These are phyloP conservation scores for Aspergillus sp. DNA, from an alignment of 2,329 filamentous ascomycete species.

Conservation along the genomic window DNA sequence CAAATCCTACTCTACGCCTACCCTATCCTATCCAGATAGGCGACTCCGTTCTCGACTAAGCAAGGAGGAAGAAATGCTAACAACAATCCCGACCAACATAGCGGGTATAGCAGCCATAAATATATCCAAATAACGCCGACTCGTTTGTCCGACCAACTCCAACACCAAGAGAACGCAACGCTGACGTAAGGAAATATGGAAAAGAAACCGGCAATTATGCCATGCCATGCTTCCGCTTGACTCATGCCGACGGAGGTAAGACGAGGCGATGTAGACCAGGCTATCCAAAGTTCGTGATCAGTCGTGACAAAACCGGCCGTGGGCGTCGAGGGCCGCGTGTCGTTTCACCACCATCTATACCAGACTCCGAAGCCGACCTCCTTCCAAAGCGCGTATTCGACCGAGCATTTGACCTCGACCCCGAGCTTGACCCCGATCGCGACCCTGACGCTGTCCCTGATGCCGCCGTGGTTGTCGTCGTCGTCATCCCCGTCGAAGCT, in stretches of 20 bases:
- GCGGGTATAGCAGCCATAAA: not conserved
- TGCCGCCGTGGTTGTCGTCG: not conserved
- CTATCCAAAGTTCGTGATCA: constrained; percentile 41
- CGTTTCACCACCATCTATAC: constrained; percentile 1
- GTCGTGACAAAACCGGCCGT: constrained; percentile 40
- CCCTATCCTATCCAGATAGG: not conserved
- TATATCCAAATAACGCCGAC: not conserved
- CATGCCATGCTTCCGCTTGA: not conserved
- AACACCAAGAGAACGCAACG: not conserved
- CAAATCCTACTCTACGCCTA: not conserved
- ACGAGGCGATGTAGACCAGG: not conserved
- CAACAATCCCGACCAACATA: not conserved
- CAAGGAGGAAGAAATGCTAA: not conserved
- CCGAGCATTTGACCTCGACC: not conserved
- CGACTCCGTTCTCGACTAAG: not conserved
- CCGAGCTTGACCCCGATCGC: not conserved
- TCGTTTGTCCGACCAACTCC: not conserved
- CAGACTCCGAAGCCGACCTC: not conserved
- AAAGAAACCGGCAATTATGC: not conserved
- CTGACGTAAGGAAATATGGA: not conserved
- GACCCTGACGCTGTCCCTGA: not conserved
- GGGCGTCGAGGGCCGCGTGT: constrained; percentile 27
- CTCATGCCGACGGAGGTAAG: not conserved
- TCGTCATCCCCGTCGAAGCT: not conserved
- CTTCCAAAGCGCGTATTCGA: not conserved